Evolutionary conservation across 1,139 yeast species (phyloP), one percentile per base, ranked within the genome.

Genomic region (Lodderomyces pseudojiufengensis): DNA sequence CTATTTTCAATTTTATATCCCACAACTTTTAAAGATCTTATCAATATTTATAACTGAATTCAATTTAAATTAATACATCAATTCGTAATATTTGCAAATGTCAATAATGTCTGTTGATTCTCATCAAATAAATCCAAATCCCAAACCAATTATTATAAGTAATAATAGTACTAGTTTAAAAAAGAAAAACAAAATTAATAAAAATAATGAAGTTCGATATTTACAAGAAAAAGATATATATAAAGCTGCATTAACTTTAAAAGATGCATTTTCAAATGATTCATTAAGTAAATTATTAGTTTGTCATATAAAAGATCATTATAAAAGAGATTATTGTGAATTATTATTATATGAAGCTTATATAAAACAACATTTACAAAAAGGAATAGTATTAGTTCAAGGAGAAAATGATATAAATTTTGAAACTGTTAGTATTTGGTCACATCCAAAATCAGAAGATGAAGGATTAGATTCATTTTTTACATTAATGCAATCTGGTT

Each of bases 351-450:
- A 76, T 47, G 81, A 76, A 47, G 73, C 78, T 13, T 78, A 79
- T 49, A 60, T 78, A 21, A 65, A 63, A 40, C 80, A 80, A 37
- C 84, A 78, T 51, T 64, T 80, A 30, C 52, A 67, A 42, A 70
- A 74, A 38, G 86, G 86, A 1, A 42, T 76, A 12, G 79, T 73
- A 15, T 52, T 78, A 24, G 84, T 76, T 1, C 55, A 67, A 30
- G 64, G 64, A 36, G 76, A 70, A 38, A 42, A 54, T 4, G 62
- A 63, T 4, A 69, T 68, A 9, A 65, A 63, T 9, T 80, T 74
- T 52, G 84, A 80, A 54, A 78, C 83, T 4, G 81, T 80, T 20
- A 76, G 81, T 8, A 55, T 78, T 26, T 80, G 85, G 84, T 64
- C 80, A 30, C 64, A 68, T 11, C 85, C 85, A 4, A 70, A 55